phyloP scores from a whole-genome alignment of 2,329 filamentous ascomycete genomes.

The Lecanoromycetidae sp. region DNA sequence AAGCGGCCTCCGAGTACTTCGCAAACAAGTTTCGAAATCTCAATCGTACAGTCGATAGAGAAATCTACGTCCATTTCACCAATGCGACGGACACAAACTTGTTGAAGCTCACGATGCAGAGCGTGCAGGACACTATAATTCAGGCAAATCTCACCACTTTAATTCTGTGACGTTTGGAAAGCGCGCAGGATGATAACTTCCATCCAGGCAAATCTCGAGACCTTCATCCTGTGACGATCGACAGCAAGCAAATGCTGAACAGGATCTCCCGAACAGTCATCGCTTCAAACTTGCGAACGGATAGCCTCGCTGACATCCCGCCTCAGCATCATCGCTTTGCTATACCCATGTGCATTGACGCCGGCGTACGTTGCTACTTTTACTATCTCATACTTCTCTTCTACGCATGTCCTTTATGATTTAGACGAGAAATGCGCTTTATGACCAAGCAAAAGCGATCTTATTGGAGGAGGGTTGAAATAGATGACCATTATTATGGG shows the following conservation, averaged over 20 bases:
- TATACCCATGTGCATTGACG: slow-evolving; percentile 2
- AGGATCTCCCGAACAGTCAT: too few relatives aligned
- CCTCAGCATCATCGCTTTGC: not conserved
- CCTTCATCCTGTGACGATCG: too few relatives aligned
- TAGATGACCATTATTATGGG: too few relatives aligned
- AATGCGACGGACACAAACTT: slow-evolving; percentile 57
- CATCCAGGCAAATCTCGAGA: not conserved
- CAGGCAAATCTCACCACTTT: slow-evolving; percentile 71
- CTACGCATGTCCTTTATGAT: slow-evolving; percentile 1
- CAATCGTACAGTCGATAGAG: slow-evolving; percentile 49
- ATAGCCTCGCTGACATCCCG: too few relatives aligned
- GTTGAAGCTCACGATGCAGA: slow-evolving; percentile 75
- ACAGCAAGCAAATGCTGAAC: too few relatives aligned
- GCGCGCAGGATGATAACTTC: not conserved
- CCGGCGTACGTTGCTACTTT: slow-evolving; percentile 1
- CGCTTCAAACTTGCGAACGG: too few relatives aligned
- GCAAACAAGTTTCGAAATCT: slow-evolving; percentile 67
- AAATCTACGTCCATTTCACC: slow-evolving; percentile 48
- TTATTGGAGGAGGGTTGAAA: not conserved
- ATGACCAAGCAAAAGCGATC: not conserved
- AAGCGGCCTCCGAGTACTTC: slow-evolving; percentile 68
- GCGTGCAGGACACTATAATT: slow-evolving; percentile 79
- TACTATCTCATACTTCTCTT: not conserved
- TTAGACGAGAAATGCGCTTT: not conserved
- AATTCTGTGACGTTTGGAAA: slow-evolving; percentile 44